Base-by-base conservation (phyloP, 2,329 filamentous ascomycete genomes). In the Clonostachys sp. region DNA sequence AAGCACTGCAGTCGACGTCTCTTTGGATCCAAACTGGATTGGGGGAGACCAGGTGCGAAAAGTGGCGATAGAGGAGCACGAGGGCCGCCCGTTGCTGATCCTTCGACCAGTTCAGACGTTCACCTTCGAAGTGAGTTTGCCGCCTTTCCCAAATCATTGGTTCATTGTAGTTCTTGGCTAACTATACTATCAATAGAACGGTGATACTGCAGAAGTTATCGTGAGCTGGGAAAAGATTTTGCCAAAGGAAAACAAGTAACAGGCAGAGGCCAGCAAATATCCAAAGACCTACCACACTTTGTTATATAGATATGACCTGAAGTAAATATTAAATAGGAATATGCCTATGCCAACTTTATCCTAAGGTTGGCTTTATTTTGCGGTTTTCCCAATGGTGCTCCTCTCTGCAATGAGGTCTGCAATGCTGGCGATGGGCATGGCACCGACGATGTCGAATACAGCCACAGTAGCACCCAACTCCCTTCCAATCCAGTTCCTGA, bases 381-480 rank as follows among this genome's bases (percentile, higher is more conserved):
- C 36, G 10, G 14, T 4, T 39, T 18, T 18, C 17, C 36, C 36
- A 39, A 39, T 12, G 12, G 36, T 39, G 17, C 42, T 44, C 8
- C 42, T 44, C 14, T 44, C 42, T 16, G 20, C 42, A 33, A 44
- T 33, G 7, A 44, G 42, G 14, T 44, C 42, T n/a, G 42, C 42
- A 34, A 44, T 44, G 8, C 20, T 14, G 6, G 42, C 30, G 30
- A 44, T 39, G 36, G 36, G 36, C 36, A 10, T 61, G 48, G 71
- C 67, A 41, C 70, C 67, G 45, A 77, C 80, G 14, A 77, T 66
- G 45, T 77, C 71, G 51, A 77, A 76, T 2, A 77, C 66, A 0
- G 71, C 69, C 5, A 77, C 54, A 44, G 72, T 64, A 1, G 68
- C 70, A 3, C 64, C 62, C 14, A 71, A 71, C 51, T 71, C 70